These are phyloP conservation scores for Vigna unguiculata DNA, from an alignment of 306 rosid genomes.

Conservation along the genomic window DNA sequence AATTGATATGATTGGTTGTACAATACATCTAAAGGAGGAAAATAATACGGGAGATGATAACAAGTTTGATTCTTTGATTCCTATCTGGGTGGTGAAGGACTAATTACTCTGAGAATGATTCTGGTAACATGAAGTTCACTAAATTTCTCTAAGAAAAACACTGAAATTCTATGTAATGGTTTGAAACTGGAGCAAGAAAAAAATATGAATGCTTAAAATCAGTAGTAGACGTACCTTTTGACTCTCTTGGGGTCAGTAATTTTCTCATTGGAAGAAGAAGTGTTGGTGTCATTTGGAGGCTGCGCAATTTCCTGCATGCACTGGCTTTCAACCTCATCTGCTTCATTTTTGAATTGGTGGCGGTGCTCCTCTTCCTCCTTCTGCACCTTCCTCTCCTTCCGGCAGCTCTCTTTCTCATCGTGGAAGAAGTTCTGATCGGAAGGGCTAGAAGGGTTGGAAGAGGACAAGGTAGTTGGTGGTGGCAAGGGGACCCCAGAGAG, in stretches of 20 bases:
- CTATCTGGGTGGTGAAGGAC: background rate
- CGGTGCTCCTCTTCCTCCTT: constrained; percentile 2
- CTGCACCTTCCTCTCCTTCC: background rate
- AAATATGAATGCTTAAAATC: constrained; percentile 20
- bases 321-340: constrained; percentile 83
- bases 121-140: background rate
- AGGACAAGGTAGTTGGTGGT: constrained; percentile 60
- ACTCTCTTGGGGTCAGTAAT: constrained; percentile 92
- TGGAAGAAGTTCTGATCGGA: constrained; percentile 79
- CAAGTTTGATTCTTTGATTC: background rate
- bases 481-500: constrained; percentile 46
- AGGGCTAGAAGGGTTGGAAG: constrained; percentile 84
- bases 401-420: constrained; percentile 57
- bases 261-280: constrained; percentile 49
- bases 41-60: too few relatives aligned
- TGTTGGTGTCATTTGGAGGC: constrained; percentile 38
- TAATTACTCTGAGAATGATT: background rate
- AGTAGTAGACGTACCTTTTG: constrained; percentile 61
- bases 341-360: constrained; percentile 62
- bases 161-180: constrained; percentile 21
- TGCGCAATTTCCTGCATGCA: constrained; percentile 56
- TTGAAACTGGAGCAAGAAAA: constrained; percentile 22
- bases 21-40: too few relatives aligned
- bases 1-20: too few relatives aligned
- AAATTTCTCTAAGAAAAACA: background rate